Percentiles rank a stretch among this genome's conserved stretches.
Conservation (phyloP, 768 basidiomycete genomes). For the Rhodocollybia butyracea region DNA sequence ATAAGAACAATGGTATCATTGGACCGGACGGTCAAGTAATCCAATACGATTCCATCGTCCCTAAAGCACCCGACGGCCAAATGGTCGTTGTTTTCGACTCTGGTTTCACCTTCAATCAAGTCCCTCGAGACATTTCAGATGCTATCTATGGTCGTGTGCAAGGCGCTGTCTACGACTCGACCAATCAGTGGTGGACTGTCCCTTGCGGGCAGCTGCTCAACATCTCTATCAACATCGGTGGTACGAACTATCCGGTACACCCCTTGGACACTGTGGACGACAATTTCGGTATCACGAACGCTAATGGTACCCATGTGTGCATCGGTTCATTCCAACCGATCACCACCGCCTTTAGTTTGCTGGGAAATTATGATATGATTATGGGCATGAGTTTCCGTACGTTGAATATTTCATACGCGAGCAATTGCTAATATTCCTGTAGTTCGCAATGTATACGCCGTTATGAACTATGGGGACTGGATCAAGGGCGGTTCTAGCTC, state of each 20-base stretch:
- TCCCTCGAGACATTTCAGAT: constrained; percentile 71
- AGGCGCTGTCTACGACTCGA: constrained; percentile 62
- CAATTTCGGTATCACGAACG: constrained; percentile 48
- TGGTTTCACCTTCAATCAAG: constrained; percentile 64
- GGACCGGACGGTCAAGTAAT: constrained; percentile 74
- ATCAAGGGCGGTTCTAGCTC: constrained; percentile 43
- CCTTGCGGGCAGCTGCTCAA: constrained; percentile 76
- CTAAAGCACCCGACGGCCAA: constrained; percentile 59
- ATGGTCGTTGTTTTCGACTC: constrained; percentile 74
- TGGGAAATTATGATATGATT: constrained; percentile 80
- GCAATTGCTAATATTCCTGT: neutral
- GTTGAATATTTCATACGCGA: constrained; percentile 19
- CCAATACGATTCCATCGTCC: constrained; percentile 60
- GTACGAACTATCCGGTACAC: constrained; percentile 64
- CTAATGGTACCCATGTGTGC: constrained; percentile 54
- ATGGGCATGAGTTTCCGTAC: constrained; percentile 78
- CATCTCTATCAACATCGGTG: constrained; percentile 69
- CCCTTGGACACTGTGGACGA: constrained; percentile 67
- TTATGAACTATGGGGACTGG: constrained; percentile 72
- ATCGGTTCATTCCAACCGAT: constrained; percentile 84
- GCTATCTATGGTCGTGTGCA: constrained; percentile 79
- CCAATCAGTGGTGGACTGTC: constrained; percentile 61
- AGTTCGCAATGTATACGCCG: constrained; percentile 77
- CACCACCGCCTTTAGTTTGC: constrained; percentile 72
- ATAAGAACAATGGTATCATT: constrained; percentile 62